Evolutionary conservation across 2,329 filamentous ascomycete species (phyloP).

Genomic region (Fusarium robinianum): DNA sequence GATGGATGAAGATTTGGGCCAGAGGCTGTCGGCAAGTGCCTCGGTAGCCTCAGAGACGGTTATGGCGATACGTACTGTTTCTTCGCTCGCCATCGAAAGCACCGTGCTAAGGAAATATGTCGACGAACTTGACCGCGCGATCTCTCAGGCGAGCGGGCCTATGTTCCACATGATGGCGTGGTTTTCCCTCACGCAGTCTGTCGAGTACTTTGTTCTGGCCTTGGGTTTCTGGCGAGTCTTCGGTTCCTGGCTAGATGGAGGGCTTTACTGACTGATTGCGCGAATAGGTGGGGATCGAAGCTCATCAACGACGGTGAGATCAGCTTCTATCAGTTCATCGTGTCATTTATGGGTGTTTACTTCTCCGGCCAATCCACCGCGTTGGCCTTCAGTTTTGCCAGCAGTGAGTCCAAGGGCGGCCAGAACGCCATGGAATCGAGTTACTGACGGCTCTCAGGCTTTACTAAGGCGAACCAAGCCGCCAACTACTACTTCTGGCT

Average conservation of each 20-base stretch:
- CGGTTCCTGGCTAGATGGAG: not conserved
- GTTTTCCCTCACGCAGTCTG: slow-evolving; percentile 42
- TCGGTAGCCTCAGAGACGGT: slow-evolving; percentile 48
- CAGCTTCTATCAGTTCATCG: slow-evolving; percentile 54
- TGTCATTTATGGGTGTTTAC: slow-evolving; percentile 55
- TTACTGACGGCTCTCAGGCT: slow-evolving; percentile 33
- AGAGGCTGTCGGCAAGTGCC: slow-evolving; percentile 41
- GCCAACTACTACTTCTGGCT: slow-evolving; percentile 57
- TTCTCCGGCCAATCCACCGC: slow-evolving; percentile 46
- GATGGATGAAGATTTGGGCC: slow-evolving; percentile 43
- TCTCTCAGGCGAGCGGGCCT: slow-evolving; percentile 28
- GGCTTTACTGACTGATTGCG: not conserved
- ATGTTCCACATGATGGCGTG: slow-evolving; percentile 40
- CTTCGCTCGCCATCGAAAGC: slow-evolving; percentile 47
- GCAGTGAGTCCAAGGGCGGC: slow-evolving; percentile 41
- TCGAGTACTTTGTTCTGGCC: slow-evolving; percentile 44
- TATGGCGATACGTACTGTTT: slow-evolving; percentile 45
- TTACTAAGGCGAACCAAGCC: slow-evolving; percentile 53
- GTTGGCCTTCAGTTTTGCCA: slow-evolving; percentile 50
- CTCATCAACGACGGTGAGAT: slow-evolving; percentile 48
- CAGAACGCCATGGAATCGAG: not conserved
- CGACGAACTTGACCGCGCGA: slow-evolving; percentile 35
- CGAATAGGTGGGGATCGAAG: slow-evolving; percentile 39
- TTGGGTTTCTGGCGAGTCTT: slow-evolving; percentile 44
- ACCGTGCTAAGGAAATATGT: slow-evolving; percentile 37